A percentile compares a stretch with the other conserved stretches of the same genome.
These are phyloP conservation scores for Boletus tylopilopsis DNA, from an alignment of 768 basidiomycete species.

Conservation along the genomic window DNA sequence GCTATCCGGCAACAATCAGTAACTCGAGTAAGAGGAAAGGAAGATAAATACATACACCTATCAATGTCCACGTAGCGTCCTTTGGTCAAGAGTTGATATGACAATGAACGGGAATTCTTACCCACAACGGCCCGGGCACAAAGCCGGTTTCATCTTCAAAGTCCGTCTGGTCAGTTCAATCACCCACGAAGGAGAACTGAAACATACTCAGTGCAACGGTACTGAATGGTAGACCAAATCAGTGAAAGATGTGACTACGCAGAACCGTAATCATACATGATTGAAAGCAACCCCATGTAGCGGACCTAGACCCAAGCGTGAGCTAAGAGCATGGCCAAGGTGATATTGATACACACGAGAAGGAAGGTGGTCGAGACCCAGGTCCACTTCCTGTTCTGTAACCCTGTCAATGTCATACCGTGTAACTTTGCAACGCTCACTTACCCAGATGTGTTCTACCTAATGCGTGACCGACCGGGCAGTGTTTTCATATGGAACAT, in stretches of 20 bases:
- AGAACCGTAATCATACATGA: conserved; percentile 1
- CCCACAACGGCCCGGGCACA: conserved; percentile 5
- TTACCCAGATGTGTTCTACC: conserved; percentile 9
- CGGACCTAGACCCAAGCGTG: conserved; percentile 1
- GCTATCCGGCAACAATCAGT: neutral
- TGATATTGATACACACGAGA: neutral
- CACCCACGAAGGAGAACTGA: neutral
- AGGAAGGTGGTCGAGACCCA: conserved; percentile 5
- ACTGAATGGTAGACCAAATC: neutral
- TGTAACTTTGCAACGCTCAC: neutral
- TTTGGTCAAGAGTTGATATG: neutral
- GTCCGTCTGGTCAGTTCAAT: neutral
- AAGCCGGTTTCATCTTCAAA: neutral
- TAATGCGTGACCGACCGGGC: neutral
- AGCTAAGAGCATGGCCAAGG: too few species aligned
- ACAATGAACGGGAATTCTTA: neutral
- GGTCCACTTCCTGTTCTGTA: conserved; percentile 5
- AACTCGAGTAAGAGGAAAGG: neutral
- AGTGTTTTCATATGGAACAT: neutral
- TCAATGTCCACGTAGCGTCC: neutral
- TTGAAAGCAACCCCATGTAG: conserved; percentile 2
- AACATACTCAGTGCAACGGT: neutral
- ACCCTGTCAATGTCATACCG: neutral
- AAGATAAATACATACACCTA: conserved; percentile 5
- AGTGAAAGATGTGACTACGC: neutral